A percentile compares a stretch with the other conserved stretches of the same genome.
Evolutionary conservation across 208 protist genomes (phyloP).

Genomic region (Acanthamoeba royreba): DNA sequence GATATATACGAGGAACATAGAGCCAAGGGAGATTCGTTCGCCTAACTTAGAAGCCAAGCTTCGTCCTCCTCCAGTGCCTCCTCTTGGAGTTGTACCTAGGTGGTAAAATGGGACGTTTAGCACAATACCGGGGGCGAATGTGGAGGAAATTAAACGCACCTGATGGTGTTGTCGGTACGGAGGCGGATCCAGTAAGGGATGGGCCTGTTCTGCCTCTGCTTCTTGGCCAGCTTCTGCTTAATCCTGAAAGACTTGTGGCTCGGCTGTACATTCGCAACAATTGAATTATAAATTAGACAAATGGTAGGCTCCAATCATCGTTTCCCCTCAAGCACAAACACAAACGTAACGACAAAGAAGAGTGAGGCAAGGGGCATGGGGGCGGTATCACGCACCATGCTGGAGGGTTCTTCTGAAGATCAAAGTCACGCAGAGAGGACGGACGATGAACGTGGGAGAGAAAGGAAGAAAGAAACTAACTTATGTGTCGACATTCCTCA

Average conservation of each 20-base stretch:
- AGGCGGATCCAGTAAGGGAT: constrained; percentile 88
- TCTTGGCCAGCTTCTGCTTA: constrained; percentile 83
- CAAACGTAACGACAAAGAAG: neutral
- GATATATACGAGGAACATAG: neutral
- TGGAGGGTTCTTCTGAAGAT: neutral
- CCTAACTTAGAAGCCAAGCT: constrained; percentile 74
- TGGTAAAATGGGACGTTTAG: neutral
- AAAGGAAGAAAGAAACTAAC: constrained; percentile 13
- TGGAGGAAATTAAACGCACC: constrained; percentile 55
- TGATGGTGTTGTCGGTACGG: constrained; percentile 85
- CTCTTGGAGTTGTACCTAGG: constrained; percentile 78
- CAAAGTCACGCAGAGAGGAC: neutral
- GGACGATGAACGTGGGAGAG: constrained; percentile 21
- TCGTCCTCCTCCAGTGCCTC: constrained; percentile 77
- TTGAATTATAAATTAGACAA: constrained; percentile 1
- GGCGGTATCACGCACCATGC: neutral
- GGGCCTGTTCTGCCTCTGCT: constrained; percentile 83
- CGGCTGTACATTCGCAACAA: constrained; percentile 54
- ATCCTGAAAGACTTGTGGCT: constrained; percentile 82
- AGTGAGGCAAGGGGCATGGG: neutral
- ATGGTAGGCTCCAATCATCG: neutral
- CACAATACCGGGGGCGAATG: neutral
- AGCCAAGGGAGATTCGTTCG: neutral
- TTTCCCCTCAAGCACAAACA: neutral
- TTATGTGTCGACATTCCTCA: neutral